Percentiles rank a stretch among this genome's conserved stretches.
phyloP scores from a whole-genome alignment of 2,329 filamentous ascomycete species.

The Penicillium sp. region DNA sequence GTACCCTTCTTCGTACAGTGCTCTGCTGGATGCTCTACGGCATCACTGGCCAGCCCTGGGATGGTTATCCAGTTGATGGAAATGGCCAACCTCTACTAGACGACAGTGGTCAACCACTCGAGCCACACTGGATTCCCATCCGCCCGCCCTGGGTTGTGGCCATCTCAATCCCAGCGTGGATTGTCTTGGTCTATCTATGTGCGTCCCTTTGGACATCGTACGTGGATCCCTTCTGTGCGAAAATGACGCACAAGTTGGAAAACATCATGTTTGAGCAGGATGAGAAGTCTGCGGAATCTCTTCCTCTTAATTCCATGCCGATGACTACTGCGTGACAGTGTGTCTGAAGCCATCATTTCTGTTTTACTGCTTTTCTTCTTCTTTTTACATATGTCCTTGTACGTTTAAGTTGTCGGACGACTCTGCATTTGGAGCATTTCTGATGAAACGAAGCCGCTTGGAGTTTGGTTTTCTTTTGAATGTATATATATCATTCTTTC shows the following conservation, averaged over 20 bases:
- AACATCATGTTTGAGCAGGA: conserved; percentile 47
- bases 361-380: background rate
- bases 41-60: conserved; percentile 48
- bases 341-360: background rate
- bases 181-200: conserved; percentile 46
- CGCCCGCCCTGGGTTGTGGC: conserved; percentile 40
- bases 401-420: background rate
- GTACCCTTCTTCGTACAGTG: conserved; percentile 53
- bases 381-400: background rate
- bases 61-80: conserved; percentile 15
- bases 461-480: background rate
- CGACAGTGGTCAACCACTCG: conserved; percentile 10
- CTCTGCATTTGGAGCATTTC: background rate
- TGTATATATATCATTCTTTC: background rate
- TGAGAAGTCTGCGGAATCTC: conserved; percentile 31
- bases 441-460: background rate
- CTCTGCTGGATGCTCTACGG: conserved; percentile 56
- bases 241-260: conserved; percentile 49
- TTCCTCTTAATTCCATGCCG: conserved; percentile 1
- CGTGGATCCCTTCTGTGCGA: conserved; percentile 52
- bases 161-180: conserved; percentile 47
- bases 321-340: background rate
- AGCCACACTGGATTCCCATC: conserved; percentile 38
- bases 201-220: conserved; percentile 54
- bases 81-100: conserved; percentile 14